Base-by-base conservation (phyloP, 495 filamentous ascomycete genomes). In the Penicillium canescens region DNA sequence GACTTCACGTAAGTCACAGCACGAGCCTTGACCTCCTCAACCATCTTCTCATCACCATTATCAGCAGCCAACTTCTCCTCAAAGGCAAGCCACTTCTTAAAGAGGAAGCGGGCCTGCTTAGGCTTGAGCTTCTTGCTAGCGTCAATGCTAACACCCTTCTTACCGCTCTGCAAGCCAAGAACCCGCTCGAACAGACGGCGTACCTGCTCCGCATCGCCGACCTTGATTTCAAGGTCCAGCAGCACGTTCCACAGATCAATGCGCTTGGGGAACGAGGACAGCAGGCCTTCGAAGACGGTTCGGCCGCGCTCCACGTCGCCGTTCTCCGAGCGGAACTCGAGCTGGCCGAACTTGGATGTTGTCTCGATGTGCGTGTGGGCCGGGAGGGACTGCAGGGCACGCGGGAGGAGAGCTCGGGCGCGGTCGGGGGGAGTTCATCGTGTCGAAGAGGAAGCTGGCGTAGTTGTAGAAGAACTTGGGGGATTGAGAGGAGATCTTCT, bases 171-270 rank as follows among this genome's bases (percentile, higher is more conserved):
- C 38, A 76, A 63, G 1, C 73, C 76, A 43, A 79, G 69, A 41
- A 91, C 89, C n/a, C 92, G 79, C 71, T 92, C 91, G 65, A 91
- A 96, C 40, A 96, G 67, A 35, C 83, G 82, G 46, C 91, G 78
- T 14, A 93, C 81, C 49, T 82, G 76, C 49, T 88, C 87, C 33
- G 76, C 74, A 43, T 85, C 79, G 12, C 79, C 84, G 55, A 75
- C 63, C 61, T 81, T 84, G 54, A 88, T 87, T 74, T 98, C 94
- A 56, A 96, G 78, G 59, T 96, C 90, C 11, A 97, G 57, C 37
- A 93, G 84, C 62, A 95, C 82, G 70, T 92, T 96, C 92, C 93
- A 98, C 44, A 96, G 70, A 68, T 96, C 91, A 42, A 91, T 81
- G 54, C 87, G 88, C 78, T 92, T 94, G 53, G 90, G 90, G 77